Base-by-base conservation (phyloP, 306 rosid species). In the Canavalia ensiformis region DNA sequence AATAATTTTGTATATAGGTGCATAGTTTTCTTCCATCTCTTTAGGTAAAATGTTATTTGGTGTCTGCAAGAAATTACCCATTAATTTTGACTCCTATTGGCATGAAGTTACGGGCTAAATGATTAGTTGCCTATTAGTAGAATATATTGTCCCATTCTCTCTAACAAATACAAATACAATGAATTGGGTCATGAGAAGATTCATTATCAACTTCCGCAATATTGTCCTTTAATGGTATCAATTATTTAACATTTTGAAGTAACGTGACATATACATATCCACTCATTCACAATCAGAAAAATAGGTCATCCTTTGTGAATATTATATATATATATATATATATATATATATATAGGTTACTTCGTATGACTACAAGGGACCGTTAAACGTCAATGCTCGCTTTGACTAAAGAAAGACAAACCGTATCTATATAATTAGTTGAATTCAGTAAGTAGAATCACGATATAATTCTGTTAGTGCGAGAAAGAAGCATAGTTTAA, bases 151-250 rank as follows among this genome's bases (percentile, higher is more conserved):
- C 75, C 45, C 75, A 49, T 70, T 31, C 31, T 12, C 30, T 13
- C 50, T 8, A 59, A 25, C 28, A 35, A 7, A 57, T 79, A 34
- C 52, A 79, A 18, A 58, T 69, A 47, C 81, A 65, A 65, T 10
- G 74, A 77, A 77, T 25, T 37, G 74, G 66, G 74, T 65, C 66
- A 9, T 1, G 10, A 29, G 5, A 4, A 18, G 25, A 10, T 37
- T 4, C 41, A 76, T 2, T 29, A 59, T 45, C 70, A 75, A 46
- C 50, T 35, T 58, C 11, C 2, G 2, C 25, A 18, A 18, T 18
- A 30, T 4, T 29, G 29, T 58, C 13, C 13, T 58, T 58, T 58
- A 37, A 58, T 8, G 13, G 39, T 7, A 57, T 28, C 13, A 58
- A 30, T 58, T 30, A 58, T 58, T 30, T 6, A 58, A 8, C 39